Conservation (phyloP, 2,329 filamentous ascomycete genomes). For the Pseudonectria foliicola region DNA sequence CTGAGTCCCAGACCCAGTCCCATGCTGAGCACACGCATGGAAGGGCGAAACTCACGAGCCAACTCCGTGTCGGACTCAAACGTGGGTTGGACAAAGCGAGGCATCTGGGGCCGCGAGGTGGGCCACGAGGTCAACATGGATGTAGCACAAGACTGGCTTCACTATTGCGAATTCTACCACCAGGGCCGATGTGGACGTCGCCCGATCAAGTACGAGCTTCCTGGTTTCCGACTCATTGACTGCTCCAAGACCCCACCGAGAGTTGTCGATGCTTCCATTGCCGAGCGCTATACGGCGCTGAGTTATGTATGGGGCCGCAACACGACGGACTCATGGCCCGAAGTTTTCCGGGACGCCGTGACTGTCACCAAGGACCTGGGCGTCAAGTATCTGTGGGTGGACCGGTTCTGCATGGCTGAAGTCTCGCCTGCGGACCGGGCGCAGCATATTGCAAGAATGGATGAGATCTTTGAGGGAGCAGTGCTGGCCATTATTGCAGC, state of each 20-base stretch:
- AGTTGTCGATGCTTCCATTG: constrained; percentile 22
- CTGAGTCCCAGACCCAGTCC: constrained; percentile 3
- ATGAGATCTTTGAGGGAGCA: constrained; percentile 29
- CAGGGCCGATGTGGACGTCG: constrained; percentile 25
- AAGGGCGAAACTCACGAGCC: constrained; percentile 13
- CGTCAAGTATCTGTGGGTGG: constrained; percentile 32
- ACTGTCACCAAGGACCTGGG: constrained; percentile 25
- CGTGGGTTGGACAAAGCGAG: constrained; percentile 22
- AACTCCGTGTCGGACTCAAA: constrained; percentile 12
- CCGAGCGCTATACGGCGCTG: constrained; percentile 25
- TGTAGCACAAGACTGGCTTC: constrained; percentile 26
- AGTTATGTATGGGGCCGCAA: constrained; percentile 29
- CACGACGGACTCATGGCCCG: constrained; percentile 22
- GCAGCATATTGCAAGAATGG: constrained; percentile 30
- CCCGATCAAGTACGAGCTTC: constrained; percentile 17
- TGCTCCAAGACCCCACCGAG: constrained; percentile 25
- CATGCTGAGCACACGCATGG: constrained; percentile 12
- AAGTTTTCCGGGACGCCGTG: constrained; percentile 26
- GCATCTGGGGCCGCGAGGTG: constrained; percentile 29
- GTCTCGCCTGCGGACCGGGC: constrained; percentile 16
- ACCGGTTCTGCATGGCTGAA: constrained; percentile 28
- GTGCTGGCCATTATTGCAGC: constrained; percentile 33
- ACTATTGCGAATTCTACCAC: constrained; percentile 28
- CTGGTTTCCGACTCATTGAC: constrained; percentile 27
- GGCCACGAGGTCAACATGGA: constrained; percentile 22